A percentile compares a stretch with the other conserved stretches of the same genome.
Evolutionary conservation across 768 basidiomycete genomes (phyloP).

Genomic region (Trametes cubensis): DNA sequence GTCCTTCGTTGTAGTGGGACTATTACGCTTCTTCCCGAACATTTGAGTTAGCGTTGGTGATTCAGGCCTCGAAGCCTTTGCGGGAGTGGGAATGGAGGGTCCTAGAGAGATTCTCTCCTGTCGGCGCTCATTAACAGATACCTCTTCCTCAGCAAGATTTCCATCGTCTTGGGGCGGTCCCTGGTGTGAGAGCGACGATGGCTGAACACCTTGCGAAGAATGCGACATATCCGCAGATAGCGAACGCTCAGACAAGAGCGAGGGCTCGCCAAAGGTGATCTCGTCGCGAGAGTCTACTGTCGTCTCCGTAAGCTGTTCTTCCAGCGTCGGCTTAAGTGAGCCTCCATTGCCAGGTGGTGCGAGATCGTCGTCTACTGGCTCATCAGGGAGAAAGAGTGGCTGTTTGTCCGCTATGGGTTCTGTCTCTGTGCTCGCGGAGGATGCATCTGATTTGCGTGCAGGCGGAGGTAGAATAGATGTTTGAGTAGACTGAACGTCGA

Average conservation of each 20-base stretch:
- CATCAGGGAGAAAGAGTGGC: constrained; percentile 31
- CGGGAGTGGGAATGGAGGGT: too few relatives aligned
- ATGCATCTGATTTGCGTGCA: neutral
- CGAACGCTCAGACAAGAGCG: constrained; percentile 1
- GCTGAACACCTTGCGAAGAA: neutral
- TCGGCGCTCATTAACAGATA: too few relatives aligned
- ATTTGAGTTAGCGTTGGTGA: constrained; percentile 18
- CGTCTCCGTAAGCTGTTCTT: neutral
- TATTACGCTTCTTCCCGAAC: neutral
- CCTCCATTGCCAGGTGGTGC: neutral
- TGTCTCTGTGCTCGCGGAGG: neutral
- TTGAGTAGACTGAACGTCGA: constrained; percentile 44
- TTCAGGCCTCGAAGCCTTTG: neutral
- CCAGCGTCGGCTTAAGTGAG: neutral
- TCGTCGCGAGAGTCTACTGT: neutral
- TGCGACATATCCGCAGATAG: neutral
- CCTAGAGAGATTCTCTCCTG: too few relatives aligned
- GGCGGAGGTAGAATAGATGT: neutral
- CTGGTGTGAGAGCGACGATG: too few relatives aligned
- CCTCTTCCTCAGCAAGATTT: too few relatives aligned
- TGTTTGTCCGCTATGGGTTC: neutral
- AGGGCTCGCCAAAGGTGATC: constrained; percentile 3
- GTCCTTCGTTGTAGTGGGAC: too few relatives aligned
- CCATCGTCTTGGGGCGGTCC: too few relatives aligned
- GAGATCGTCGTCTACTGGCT: constrained; percentile 1